phyloP scores from a whole-genome alignment of 306 rosid species.

The Vachellia pachyceras region DNA sequence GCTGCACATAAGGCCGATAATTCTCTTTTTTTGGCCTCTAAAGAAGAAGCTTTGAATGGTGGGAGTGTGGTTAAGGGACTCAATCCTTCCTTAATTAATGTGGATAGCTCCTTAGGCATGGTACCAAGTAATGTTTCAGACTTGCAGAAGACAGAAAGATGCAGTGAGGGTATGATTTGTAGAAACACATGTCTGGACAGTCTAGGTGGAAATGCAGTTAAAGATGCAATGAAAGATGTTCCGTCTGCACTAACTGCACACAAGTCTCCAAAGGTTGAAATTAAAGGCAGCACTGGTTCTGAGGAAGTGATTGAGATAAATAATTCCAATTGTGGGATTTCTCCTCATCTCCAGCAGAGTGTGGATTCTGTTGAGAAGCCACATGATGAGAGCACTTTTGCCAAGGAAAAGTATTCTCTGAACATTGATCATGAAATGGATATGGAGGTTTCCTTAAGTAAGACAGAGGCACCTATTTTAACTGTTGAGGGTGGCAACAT shows the following conservation, averaged over 20 bases:
- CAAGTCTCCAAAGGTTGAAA: conserved; percentile 37
- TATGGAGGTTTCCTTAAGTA: conserved; percentile 45
- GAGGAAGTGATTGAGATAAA: conserved; percentile 45
- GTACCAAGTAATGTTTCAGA: conserved; percentile 45
- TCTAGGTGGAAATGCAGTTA: conserved; percentile 49
- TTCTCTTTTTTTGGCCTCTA: conserved; percentile 41
- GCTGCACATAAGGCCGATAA: conserved; percentile 38
- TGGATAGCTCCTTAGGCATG: conserved; percentile 42
- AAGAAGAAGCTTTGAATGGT: conserved; percentile 41
- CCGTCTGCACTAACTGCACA: conserved; percentile 40
- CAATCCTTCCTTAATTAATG: conserved; percentile 34
- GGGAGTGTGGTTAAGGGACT: conserved; percentile 36
- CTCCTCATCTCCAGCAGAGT: conserved; percentile 46
- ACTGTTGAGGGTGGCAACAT: conserved; percentile 39
- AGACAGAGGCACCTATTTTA: conserved; percentile 46
- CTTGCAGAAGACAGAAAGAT: conserved; percentile 44
- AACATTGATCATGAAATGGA: conserved; percentile 48
- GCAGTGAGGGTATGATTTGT: conserved; percentile 42
- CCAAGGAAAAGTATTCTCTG: no score
- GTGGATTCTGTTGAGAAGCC: conserved; percentile 44
- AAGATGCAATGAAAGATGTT: no score
- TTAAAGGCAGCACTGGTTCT: conserved; percentile 47
- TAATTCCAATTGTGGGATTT: conserved; percentile 37
- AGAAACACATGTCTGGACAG: conserved; percentile 40
- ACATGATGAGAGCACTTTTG: no score